A percentile compares a stretch with the other conserved stretches of the same genome.
These are phyloP conservation scores for Hygrophorus pudorinus DNA, from an alignment of 768 basidiomycete species.

Conservation along the genomic window DNA sequence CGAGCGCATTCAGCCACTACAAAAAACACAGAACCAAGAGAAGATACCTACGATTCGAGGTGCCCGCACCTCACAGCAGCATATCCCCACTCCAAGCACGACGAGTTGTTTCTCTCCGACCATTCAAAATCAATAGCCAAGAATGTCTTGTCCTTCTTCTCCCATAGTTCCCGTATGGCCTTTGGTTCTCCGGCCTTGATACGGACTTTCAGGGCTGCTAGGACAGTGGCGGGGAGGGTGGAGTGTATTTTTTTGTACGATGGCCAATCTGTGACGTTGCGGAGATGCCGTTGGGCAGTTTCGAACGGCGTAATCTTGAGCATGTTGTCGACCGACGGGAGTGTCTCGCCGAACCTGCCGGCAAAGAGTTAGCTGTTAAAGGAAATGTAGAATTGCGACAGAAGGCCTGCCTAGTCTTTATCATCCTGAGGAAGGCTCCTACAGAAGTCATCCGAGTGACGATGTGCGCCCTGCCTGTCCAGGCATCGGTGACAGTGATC, in stretches of 20 bases:
- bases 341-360: constrained; percentile 61
- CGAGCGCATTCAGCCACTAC: background rate
- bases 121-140: constrained; percentile 68
- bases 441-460: constrained; percentile 68
- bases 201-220: constrained; percentile 56
- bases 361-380: background rate
- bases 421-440: constrained; percentile 74
- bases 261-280: constrained; percentile 56
- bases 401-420: constrained; percentile 55
- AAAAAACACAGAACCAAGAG: background rate
- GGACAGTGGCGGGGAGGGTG: constrained; percentile 59
- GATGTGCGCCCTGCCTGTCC: constrained; percentile 67
- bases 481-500: constrained; percentile 63
- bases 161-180: constrained; percentile 61
- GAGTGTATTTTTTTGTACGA: constrained; percentile 62
- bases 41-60: constrained; percentile 49
- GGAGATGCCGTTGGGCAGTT: constrained; percentile 53
- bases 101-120: constrained; percentile 60
- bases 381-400: background rate
- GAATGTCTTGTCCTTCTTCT: constrained; percentile 60
- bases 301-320: constrained; percentile 63
- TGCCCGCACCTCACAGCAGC: constrained; percentile 68
- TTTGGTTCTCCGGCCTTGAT: constrained; percentile 57
- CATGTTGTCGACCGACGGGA: constrained; percentile 66
- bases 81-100: constrained; percentile 74